Evolutionary conservation across 768 basidiomycete genomes (phyloP), one percentile per base, ranked within the genome.

Genomic region (Fibroporia radiculosa): DNA sequence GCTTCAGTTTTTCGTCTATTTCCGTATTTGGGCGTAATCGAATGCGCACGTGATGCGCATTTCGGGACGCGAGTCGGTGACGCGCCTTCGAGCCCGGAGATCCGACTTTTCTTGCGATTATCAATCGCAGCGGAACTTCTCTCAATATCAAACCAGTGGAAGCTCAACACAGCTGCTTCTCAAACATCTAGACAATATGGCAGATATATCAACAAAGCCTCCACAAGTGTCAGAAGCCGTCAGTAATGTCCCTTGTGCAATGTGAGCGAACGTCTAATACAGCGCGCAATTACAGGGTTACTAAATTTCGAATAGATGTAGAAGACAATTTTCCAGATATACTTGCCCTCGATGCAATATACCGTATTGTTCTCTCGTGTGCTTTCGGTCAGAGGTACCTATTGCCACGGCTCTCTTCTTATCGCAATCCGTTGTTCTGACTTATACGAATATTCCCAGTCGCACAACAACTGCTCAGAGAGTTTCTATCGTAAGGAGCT

Each of bases 271-370:
- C 6, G 6, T 38, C n/a, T 11, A 6, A 16, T 40, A 6, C 26
- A 6, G 16, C 20, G 22, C 22, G 16, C 24, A 19, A 7, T 6
- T 18, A 11, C 27, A 42, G 27, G 24, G 18, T 31, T 31, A 11
- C 22, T 6, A 3, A 7, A 25, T 20, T n/a, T 19, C 23, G 10
- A 14, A 38, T 48, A 92, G 88, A 54, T 92, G 88, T 66, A 72
- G 69, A 25, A 71, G 84, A 56, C 82, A 87, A 54, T 73, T 85
- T 51, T 75, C 85, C 14, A 82, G 79, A 56, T 93, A 93, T 62
- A 82, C 79, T 0, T 93, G 90, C 51, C 84, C 90, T 19, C 71
- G 70, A 25, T 93, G 90, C 65, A 91, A 91, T 56, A 65, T 83
- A 22, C 74, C 75, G 0, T 92, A 92, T 55, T 93, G 90, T 64